These are phyloP conservation scores for Solanum chmielewskii DNA, from an alignment of 257 asterid species.

Conservation along the genomic window DNA sequence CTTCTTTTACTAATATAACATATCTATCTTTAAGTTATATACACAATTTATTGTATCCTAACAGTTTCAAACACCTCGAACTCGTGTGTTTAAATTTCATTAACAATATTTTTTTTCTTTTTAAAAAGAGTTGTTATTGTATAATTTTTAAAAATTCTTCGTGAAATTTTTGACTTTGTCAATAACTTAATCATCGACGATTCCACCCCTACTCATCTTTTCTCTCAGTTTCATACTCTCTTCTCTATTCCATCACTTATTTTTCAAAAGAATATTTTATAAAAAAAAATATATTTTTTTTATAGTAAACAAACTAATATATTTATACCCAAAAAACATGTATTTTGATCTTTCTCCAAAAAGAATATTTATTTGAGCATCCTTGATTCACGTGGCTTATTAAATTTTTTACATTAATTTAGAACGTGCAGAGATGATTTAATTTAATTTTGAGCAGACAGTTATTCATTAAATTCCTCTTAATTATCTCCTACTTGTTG, in stretches of 20 bases:
- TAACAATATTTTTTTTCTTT: too few species aligned
- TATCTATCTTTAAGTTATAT: not conserved
- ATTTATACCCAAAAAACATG: not conserved
- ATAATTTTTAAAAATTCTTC: too few species aligned
- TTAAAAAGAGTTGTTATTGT: too few species aligned
- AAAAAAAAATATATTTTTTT: too few species aligned
- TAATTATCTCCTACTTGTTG: not conserved
- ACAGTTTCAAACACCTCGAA: too few species aligned
- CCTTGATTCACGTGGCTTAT: not conserved
- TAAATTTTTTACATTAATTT: not conserved
- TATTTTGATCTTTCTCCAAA: too few species aligned
- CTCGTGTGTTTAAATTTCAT: too few species aligned
- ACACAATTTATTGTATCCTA: not conserved
- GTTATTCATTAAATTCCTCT: not conserved
- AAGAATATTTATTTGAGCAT: not conserved
- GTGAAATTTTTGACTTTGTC: too few species aligned
- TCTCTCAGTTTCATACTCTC: not conserved
- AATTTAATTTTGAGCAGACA: not conserved
- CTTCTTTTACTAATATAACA: too few species aligned
- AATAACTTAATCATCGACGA: fast-evolving
- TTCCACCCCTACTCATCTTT: not conserved
- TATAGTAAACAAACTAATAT: too few species aligned
- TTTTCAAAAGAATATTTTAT: not conserved
- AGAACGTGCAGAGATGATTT: not conserved
- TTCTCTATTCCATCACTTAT: not conserved